Conservation (phyloP, 2,329 filamentous ascomycete species). For the Penicillium glabrum region DNA sequence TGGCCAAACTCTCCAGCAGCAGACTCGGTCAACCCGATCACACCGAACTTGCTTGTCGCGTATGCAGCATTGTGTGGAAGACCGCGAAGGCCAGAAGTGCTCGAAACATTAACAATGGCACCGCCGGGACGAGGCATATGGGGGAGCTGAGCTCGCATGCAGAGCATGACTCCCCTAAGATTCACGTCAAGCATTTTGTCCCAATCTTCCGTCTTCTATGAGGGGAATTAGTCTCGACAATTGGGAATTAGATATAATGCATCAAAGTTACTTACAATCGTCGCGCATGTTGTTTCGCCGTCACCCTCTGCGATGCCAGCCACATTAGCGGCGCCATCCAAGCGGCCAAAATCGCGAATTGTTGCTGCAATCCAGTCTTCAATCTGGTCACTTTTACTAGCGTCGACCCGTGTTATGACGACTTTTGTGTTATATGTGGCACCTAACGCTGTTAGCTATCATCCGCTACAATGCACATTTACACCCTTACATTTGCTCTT, state of each 20-base stretch:
- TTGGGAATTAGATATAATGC: neutral
- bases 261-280: neutral
- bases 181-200: neutral
- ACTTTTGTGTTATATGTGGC: neutral
- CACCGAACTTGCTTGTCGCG: neutral
- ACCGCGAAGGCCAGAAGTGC: neutral
- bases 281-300: neutral
- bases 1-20: neutral
- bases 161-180: neutral
- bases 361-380: neutral
- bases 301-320: neutral
- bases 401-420: neutral
- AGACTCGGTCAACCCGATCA: neutral
- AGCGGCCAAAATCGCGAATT: neutral
- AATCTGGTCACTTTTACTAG: neutral
- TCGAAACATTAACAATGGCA: neutral
- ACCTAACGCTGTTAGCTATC: neutral
- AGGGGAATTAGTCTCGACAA: neutral
- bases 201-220: neutral
- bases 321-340: neutral
- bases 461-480: neutral
- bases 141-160: neutral
- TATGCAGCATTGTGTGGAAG: neutral
- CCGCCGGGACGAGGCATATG: neutral
- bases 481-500: neutral